Conservation (phyloP, 352 stramenopile species). For the Phytophthora litchii region DNA sequence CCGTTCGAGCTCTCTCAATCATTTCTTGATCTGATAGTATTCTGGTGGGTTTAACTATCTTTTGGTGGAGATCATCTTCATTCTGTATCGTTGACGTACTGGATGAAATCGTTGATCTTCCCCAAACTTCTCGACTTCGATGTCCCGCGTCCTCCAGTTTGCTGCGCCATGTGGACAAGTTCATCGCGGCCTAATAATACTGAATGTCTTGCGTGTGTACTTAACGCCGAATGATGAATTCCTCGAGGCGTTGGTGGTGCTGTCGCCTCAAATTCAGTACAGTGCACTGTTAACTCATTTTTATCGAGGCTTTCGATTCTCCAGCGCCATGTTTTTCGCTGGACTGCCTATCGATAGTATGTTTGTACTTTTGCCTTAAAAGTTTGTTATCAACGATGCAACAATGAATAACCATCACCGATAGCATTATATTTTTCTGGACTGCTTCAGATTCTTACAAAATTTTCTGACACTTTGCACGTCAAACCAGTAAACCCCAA, state of each 20-base stretch:
- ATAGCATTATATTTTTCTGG: not conserved
- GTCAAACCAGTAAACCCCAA: no score
- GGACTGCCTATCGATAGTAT: not conserved
- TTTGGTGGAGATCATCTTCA: not conserved
- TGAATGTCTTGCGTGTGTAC: not conserved
- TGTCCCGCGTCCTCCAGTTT: not conserved
- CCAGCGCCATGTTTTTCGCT: not conserved
- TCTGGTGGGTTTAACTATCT: not conserved
- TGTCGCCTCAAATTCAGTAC: not conserved
- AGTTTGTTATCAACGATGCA: no score
- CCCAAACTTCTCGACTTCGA: not conserved
- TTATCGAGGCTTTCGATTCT: not conserved
- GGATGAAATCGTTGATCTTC: not conserved
- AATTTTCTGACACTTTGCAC: no score
- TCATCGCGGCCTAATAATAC: not conserved
- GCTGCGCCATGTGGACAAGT: not conserved
- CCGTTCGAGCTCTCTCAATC: not conserved
- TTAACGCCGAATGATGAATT: not conserved
- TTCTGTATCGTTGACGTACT: not conserved
- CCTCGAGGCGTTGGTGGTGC: not conserved
- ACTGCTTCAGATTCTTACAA: not conserved
- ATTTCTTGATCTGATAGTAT: not conserved
- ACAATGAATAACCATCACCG: no score
- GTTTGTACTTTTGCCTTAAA: no score
- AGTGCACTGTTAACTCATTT: not conserved